Conservation (phyloP, 2,329 filamentous ascomycete species). For the Stagonosporopsis rhizophila region DNA sequence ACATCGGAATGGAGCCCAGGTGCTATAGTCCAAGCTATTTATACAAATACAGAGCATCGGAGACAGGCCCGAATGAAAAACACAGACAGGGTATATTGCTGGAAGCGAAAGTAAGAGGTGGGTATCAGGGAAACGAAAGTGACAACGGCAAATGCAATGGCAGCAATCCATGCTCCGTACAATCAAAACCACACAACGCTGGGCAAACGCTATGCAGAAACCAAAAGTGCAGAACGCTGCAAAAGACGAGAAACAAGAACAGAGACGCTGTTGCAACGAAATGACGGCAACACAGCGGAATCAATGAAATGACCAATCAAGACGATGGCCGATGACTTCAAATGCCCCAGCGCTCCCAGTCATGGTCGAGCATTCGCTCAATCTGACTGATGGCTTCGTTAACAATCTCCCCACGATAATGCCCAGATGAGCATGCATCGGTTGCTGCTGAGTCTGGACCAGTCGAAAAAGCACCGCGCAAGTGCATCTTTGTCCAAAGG, state of each 20-base stretch:
- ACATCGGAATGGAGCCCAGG: neutral
- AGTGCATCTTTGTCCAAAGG: constrained; percentile 42
- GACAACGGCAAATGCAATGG: neutral
- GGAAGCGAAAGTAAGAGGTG: neutral
- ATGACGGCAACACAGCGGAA: neutral
- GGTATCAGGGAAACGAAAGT: neutral
- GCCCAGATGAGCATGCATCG: constrained; percentile 22
- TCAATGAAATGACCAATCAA: too few species aligned
- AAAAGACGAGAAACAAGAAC: neutral
- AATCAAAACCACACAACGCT: neutral
- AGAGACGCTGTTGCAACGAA: neutral
- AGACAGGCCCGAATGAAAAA: neutral
- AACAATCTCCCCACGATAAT: constrained; percentile 40
- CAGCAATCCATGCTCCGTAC: neutral
- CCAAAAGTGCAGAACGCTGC: neutral
- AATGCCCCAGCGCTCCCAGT: constrained; percentile 42
- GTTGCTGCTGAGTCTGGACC: constrained; percentile 5
- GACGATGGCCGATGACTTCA: constrained; percentile 15
- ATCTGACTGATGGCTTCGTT: constrained; percentile 37
- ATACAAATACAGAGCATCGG: neutral
- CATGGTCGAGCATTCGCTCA: constrained; percentile 38
- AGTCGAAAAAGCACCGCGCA: constrained; percentile 24
- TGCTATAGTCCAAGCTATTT: neutral
- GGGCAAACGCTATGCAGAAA: neutral
- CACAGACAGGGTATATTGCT: constrained; percentile 9